These are phyloP conservation scores for Saccharomyces jurei DNA, from an alignment of 805 yeast genomes.

Conservation along the genomic window DNA sequence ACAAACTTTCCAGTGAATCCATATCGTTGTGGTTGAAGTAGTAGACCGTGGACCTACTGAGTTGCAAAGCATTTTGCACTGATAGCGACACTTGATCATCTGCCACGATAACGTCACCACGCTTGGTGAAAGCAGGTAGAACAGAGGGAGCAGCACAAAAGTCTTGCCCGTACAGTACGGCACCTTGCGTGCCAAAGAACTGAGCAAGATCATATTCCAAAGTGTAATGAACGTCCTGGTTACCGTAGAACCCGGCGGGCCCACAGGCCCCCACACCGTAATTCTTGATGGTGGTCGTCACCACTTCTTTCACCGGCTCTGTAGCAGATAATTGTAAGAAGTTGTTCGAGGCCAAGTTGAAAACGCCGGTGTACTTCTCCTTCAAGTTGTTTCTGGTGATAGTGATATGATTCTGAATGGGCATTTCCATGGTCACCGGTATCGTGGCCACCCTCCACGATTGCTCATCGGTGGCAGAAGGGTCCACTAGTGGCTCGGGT, in stretches of 20 bases:
- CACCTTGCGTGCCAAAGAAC: conserved; percentile 68
- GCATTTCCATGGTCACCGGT: conserved; percentile 56
- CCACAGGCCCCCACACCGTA: conserved; percentile 98
- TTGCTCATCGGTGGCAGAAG: conserved; percentile 37
- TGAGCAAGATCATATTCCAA: conserved; percentile 67
- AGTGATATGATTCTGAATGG: conserved; percentile 30
- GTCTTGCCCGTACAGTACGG: conserved; percentile 90
- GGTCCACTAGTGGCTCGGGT: conserved; percentile 73
- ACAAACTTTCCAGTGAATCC: conserved; percentile 66
- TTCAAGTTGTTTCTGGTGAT: conserved; percentile 25
- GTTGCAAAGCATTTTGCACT: conserved; percentile 78
- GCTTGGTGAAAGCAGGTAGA: conserved; percentile 84
- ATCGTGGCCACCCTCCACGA: conserved; percentile 53
- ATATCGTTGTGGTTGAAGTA: conserved; percentile 80
- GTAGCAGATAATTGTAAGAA: conserved; percentile 54
- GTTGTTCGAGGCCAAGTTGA: conserved; percentile 68
- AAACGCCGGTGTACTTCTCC: conserved; percentile 32
- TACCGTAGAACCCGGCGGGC: conserved; percentile 95
- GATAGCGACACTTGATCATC: conserved; percentile 71
- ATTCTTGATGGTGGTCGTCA: conserved; percentile 48
- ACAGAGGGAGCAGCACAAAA: conserved; percentile 80
- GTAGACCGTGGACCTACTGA: conserved; percentile 74
- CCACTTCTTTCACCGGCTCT: conserved; percentile 41
- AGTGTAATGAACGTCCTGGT: conserved; percentile 81
- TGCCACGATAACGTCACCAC: conserved; percentile 88